Conservation (phyloP, 495 filamentous ascomycete genomes). For the Entonaema liquescens region DNA sequence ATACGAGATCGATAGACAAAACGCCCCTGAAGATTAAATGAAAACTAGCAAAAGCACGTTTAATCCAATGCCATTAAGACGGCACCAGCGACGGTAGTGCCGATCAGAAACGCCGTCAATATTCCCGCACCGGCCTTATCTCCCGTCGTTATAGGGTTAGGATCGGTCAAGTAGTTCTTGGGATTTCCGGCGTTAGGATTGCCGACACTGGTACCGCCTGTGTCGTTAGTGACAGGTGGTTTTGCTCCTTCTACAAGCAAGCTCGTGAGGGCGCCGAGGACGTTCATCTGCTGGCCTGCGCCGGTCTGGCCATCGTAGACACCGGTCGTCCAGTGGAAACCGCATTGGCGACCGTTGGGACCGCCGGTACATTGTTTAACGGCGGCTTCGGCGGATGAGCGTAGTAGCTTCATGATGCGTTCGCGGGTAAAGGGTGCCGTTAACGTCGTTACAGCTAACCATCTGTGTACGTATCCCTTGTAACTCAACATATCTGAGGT, state of each 20-base stretch:
- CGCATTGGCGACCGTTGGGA: conserved; percentile 67
- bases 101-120: conserved; percentile 58
- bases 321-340: conserved; percentile 69
- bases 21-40: neutral
- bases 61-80: conserved; percentile 45
- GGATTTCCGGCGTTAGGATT: conserved; percentile 65
- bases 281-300: conserved; percentile 76
- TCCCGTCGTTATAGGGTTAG: conserved; percentile 50
- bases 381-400: conserved; percentile 72
- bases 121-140: conserved; percentile 69
- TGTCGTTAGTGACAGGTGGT: conserved; percentile 63
- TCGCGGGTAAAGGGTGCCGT: conserved; percentile 72
- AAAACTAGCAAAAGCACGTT: neutral
- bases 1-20: neutral
- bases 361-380: conserved; percentile 72
- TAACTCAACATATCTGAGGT: conserved; percentile 82
- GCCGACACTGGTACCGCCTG: conserved; percentile 71
- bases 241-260: conserved; percentile 53
- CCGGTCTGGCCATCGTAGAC: conserved; percentile 68
- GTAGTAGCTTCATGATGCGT: conserved; percentile 71
- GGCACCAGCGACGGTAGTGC: conserved; percentile 38
- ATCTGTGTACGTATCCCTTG: conserved; percentile 86
- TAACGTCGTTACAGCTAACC: conserved; percentile 76
- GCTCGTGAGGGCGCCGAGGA: conserved; percentile 69
- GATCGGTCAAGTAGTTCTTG: neutral